phyloP scores from a whole-genome alignment of 2,329 filamentous ascomycete genomes.

The Xylaria sp. region DNA sequence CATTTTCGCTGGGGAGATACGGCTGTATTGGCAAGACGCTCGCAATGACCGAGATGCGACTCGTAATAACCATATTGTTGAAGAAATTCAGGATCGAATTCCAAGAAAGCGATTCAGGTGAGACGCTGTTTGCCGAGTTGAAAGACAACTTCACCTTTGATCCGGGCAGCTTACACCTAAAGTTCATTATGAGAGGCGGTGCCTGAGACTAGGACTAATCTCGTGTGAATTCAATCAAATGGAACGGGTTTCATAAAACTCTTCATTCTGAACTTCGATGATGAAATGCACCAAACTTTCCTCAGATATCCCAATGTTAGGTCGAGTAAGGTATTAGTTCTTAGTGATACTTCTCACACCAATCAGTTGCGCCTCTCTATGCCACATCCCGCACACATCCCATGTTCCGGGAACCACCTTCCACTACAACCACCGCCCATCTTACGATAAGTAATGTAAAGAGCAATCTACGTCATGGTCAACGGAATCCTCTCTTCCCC shows the following conservation, averaged over 20 bases:
- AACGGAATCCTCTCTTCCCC: slow-evolving; percentile 15
- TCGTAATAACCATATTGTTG: slow-evolving; percentile 37
- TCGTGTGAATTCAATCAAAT: background rate
- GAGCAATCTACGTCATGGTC: slow-evolving; percentile 13
- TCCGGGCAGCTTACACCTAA: slow-evolving; percentile 33
- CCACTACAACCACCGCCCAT: background rate
- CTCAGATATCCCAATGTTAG: no score
- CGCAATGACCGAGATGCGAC: slow-evolving; percentile 39
- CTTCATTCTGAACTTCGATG: no score
- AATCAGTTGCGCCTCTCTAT: background rate
- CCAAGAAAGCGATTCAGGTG: slow-evolving; percentile 28
- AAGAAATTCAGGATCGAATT: slow-evolving; percentile 38
- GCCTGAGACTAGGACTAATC: background rate
- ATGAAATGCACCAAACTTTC: background rate
- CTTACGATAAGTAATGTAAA: background rate
- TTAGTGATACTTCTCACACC: background rate
- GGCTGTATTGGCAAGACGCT: slow-evolving; percentile 38
- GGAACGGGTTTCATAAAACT: background rate
- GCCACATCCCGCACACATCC: background rate
- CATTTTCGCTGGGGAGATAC: slow-evolving; percentile 29
- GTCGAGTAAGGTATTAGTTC: background rate
- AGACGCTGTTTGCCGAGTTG: slow-evolving; percentile 32
- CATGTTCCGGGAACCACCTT: background rate
- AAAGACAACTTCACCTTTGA: slow-evolving; percentile 39
- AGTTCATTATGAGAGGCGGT: slow-evolving; percentile 20